Evolutionary conservation across 2,329 filamentous ascomycete genomes (phyloP).

Genomic region (Hypoxylon sp.): DNA sequence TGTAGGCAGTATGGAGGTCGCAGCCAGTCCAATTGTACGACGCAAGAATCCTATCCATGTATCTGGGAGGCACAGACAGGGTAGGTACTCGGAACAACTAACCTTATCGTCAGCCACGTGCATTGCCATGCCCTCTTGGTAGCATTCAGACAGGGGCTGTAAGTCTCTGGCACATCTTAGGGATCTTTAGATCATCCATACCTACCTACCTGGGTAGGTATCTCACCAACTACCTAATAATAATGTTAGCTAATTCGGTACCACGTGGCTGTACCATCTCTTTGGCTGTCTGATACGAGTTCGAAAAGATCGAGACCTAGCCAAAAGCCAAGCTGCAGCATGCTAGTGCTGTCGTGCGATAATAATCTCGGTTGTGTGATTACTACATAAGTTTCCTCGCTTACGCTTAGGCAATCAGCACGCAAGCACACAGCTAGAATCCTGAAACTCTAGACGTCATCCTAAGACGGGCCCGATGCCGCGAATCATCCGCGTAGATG

Average conservation of each 20-base stretch:
- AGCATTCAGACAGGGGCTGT: background rate
- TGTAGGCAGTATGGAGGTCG: background rate
- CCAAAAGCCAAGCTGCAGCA: background rate
- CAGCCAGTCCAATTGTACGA: background rate
- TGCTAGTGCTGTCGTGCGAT: slow-evolving; percentile 1
- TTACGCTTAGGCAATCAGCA: slow-evolving; percentile 1
- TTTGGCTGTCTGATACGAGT: background rate
- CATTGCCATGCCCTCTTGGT: background rate
- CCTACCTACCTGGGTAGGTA: too few relatives aligned
- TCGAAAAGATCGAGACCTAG: background rate
- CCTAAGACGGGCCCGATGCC: background rate
- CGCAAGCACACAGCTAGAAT: background rate
- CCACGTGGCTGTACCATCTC: slow-evolving; percentile 3
- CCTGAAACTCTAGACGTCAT: slow-evolving; percentile 2
- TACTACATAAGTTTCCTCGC: slow-evolving; percentile 3
- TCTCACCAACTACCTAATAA: background rate
- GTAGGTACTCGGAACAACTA: background rate
- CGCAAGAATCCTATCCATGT: background rate
- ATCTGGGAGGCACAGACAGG: background rate
- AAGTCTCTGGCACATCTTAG: background rate
- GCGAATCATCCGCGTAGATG: slow-evolving; percentile 6
- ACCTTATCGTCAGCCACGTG: slow-evolving; percentile 6
- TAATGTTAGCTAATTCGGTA: background rate
- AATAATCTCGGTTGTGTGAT: slow-evolving; percentile 6
- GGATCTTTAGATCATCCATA: background rate